A percentile compares a stretch with the other conserved stretches of the same genome.
Conservation (phyloP, 805 yeast species). For the Wickerhamiella shivajii region DNA sequence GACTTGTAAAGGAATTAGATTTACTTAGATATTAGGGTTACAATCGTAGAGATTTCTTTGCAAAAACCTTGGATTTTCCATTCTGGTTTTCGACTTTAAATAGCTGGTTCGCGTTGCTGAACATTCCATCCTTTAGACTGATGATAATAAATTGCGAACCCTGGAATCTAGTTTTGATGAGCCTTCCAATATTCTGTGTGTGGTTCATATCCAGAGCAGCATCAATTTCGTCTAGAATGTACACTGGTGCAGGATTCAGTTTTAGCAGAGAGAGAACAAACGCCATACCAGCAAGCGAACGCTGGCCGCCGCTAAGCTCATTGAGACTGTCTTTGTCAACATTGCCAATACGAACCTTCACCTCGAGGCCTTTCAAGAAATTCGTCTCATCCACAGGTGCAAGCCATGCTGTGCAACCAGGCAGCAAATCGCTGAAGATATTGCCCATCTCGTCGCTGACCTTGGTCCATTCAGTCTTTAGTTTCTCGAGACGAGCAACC, state of each 20-base stretch:
- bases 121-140: conserved; percentile 95
- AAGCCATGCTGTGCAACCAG: conserved; percentile 78
- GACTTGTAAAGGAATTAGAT: too few relatives aligned
- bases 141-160: conserved; percentile 96
- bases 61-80: conserved; percentile 74
- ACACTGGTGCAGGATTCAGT: conserved; percentile 98
- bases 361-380: conserved; percentile 80
- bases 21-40: too few relatives aligned
- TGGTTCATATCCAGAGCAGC: conserved; percentile 96
- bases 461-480: conserved; percentile 70
- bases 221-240: conserved; percentile 92
- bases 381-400: conserved; percentile 70
- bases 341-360: conserved; percentile 74
- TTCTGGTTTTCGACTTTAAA: conserved; percentile 91
- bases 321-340: conserved; percentile 94
- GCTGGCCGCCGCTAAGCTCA: conserved; percentile 93
- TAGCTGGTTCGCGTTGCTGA: conserved; percentile 88
- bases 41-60: conserved; percentile 16
- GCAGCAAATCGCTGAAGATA: conserved; percentile 75
- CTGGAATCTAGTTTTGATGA: conserved; percentile 86
- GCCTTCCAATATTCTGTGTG: conserved; percentile 93
- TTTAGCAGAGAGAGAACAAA: conserved; percentile 82
- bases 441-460: conserved; percentile 83
- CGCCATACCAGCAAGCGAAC: conserved; percentile 86
- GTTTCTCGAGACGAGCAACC: conserved; percentile 69